Evolutionary conservation across 2,329 filamentous ascomycete genomes (phyloP).

Genomic region (Diaporthe caulivora): DNA sequence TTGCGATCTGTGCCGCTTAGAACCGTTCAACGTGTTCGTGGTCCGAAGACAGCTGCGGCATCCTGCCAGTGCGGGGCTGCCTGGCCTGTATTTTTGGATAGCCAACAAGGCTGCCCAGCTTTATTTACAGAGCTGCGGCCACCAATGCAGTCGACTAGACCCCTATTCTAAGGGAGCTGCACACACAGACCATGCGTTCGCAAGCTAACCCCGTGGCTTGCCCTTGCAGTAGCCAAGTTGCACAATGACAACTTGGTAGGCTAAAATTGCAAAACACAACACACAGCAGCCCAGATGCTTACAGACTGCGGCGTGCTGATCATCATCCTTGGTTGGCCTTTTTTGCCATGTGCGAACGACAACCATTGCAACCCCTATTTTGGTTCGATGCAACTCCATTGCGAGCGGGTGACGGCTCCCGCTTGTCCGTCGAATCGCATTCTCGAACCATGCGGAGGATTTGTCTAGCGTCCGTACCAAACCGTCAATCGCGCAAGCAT

Average conservation of each 20-base stretch:
- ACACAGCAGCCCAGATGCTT: slow-evolving; percentile 12
- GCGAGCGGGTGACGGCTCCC: slow-evolving; percentile 23
- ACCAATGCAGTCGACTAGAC: not conserved
- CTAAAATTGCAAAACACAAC: slow-evolving; percentile 26
- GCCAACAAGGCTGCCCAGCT: not conserved
- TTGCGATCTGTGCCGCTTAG: not conserved
- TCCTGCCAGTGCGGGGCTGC: not conserved
- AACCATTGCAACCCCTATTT: slow-evolving; percentile 1
- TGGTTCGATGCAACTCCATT: slow-evolving; percentile 18
- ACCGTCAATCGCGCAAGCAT: slow-evolving; percentile 11
- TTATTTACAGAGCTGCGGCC: not conserved
- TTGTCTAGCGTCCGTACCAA: slow-evolving; percentile 20
- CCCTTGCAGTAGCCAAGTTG: slow-evolving; percentile 27
- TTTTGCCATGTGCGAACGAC: slow-evolving; percentile 16
- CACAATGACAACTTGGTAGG: slow-evolving; percentile 23
- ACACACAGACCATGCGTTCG: slow-evolving; percentile 29
- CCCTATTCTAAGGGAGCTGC: slow-evolving; percentile 4
- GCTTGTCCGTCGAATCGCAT: slow-evolving; percentile 26
- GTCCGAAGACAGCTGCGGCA: not conserved
- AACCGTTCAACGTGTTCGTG: not conserved
- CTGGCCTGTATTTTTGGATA: not conserved
- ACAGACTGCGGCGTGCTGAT: slow-evolving; percentile 10
- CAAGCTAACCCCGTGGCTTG: slow-evolving; percentile 15
- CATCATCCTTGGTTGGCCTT: not conserved
- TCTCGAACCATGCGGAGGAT: not conserved